phyloP scores from a whole-genome alignment of 148 eudicot species.

The Tetragonia tetragonoides region DNA sequence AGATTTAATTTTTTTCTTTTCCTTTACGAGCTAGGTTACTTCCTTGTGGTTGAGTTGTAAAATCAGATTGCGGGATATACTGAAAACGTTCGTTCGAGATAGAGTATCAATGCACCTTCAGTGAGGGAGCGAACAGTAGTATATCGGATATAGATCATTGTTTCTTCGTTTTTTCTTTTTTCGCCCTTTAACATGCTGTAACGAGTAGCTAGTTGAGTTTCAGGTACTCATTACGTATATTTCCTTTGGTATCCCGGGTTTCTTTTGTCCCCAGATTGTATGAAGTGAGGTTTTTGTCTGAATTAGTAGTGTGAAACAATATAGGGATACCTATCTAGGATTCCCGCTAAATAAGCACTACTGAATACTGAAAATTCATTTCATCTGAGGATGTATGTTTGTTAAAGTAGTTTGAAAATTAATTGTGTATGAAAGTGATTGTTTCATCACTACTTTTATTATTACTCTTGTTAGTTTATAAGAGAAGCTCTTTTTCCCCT shows the following conservation, averaged over 20 bases:
- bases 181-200: constrained; percentile 27
- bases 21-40: constrained; percentile 34
- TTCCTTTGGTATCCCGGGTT: constrained; percentile 19
- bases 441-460: constrained; percentile 5
- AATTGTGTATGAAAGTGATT: constrained; percentile 14
- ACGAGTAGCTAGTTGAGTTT: constrained; percentile 29
- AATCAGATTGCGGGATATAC: constrained; percentile 50
- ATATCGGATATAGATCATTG: constrained; percentile 30
- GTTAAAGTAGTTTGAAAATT: constrained; percentile 18
- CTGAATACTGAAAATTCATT: constrained; percentile 27
- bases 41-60: constrained; percentile 47
- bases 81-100: constrained; percentile 34
- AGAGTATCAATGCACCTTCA: constrained; percentile 35
- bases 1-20: constrained; percentile 15
- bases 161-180: constrained; percentile 25
- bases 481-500: neutral
- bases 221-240: constrained; percentile 16
- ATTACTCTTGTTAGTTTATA: neutral
- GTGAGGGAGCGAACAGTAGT: constrained; percentile 34
- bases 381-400: constrained; percentile 14
- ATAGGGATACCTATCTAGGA: constrained; percentile 37
- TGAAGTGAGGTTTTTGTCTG: constrained; percentile 42
- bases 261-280: constrained; percentile 41
- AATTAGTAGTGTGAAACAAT: constrained; percentile 42
- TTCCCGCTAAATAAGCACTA: constrained; percentile 40